Conservation (phyloP, 148 eudicot genomes). For the Drosera capensis region DNA sequence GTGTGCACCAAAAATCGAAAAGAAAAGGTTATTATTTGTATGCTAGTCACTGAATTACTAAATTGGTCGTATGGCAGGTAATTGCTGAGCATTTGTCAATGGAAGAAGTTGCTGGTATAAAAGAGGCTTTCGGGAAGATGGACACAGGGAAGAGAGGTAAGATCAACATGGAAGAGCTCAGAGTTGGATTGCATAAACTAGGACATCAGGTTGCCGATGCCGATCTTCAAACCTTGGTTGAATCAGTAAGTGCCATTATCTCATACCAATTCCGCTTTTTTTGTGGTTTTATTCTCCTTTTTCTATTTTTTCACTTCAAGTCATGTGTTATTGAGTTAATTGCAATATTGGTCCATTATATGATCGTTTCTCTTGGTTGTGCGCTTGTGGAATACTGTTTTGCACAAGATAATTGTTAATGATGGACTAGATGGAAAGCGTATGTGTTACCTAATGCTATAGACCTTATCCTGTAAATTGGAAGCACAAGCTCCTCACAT, state of each 20-base stretch:
- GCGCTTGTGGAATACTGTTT: no score
- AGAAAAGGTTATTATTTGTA: background rate
- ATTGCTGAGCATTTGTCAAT: constrained; percentile 73
- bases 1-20: background rate
- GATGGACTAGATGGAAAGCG: no score
- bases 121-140: constrained; percentile 59
- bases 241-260: constrained; percentile 39
- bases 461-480: background rate
- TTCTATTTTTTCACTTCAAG: background rate
- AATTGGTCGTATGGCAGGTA: constrained; percentile 26
- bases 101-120: constrained; percentile 71
- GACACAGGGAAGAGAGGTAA: constrained; percentile 52
- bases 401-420: no score
- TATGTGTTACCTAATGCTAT: no score
- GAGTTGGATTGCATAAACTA: constrained; percentile 39
- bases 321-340: background rate
- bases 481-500: background rate
- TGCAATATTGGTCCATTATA: no score
- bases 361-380: no score
- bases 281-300: background rate
- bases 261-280: background rate
- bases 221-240: constrained; percentile 66
- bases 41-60: constrained; percentile 2
- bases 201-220: constrained; percentile 60
- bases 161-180: constrained; percentile 52